Evolutionary conservation across 768 basidiomycete species (phyloP), one percentile per base, ranked within the genome.

Genomic region (Boletus bicolor): DNA sequence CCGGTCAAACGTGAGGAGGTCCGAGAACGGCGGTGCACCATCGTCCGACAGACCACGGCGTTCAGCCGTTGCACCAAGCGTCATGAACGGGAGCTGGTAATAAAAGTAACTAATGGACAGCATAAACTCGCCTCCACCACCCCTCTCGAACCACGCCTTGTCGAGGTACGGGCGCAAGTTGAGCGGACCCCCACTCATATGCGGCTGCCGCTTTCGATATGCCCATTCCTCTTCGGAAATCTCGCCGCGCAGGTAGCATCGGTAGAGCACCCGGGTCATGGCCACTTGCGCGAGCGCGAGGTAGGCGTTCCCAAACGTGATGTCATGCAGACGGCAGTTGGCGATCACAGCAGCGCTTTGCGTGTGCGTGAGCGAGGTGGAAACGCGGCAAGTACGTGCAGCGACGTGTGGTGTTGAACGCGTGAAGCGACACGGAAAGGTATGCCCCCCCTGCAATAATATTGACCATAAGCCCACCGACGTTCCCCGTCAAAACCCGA

Each of bases 141-240:
- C 82, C 1, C 53, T 60, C 2, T 72, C 60, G 45, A 73, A 72
- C 82, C 83, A 84, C 5, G 72, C 55, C 21, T 64, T 57, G 64
- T 82, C 76, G 10, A 84, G 75, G 56, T 76, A 77, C 1, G 78
- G 77, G 2, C 84, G 74, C 21, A 83, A 53, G 65, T 79, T 84
- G 26, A 82, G 55, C 10, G 82, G 82, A 2, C 81, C 82, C 5
- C 69, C 73, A 7, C 68, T 78, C 21, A 74, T 69, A 72, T 81
- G 77, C 0, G 81, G 80, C 55, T 84, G 75, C 48, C 64, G 72
- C 53, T 72, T 76, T 24, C 83, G 68, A 44, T 75, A 75, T 21
- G 73, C 72, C 84, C 84, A 85, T 63, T 85, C 83, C 4, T 73
- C 74, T 41, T 75, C 64, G 8, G 68, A 64, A 44, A 85, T 79